These are phyloP conservation scores for Salix arbutifolia DNA, from an alignment of 345 rosid genomes.

Conservation along the genomic window DNA sequence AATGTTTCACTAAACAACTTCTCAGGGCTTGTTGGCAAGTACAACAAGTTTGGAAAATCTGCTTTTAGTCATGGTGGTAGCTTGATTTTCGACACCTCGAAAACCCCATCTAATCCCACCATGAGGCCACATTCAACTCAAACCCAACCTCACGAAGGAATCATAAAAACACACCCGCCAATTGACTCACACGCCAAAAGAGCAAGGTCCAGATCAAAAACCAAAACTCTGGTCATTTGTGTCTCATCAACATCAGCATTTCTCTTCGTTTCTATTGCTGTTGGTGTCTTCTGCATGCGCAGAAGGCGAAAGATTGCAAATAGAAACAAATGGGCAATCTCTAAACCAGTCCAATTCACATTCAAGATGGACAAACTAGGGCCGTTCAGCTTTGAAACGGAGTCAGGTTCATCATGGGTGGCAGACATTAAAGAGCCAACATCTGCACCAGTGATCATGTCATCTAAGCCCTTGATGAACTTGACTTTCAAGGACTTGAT, in stretches of 20 bases:
- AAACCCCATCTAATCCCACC: conserved; percentile 29
- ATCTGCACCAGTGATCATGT: conserved; percentile 75
- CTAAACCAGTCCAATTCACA: conserved; percentile 56
- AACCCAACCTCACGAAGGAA: conserved; percentile 12
- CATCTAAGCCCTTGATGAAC: conserved; percentile 80
- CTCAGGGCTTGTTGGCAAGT: conserved; percentile 43
- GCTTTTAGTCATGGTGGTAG: conserved; percentile 61
- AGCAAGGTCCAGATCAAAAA: conserved; percentile 23
- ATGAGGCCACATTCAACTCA: conserved; percentile 5
- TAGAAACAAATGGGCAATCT: conserved; percentile 83
- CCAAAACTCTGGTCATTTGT: conserved; percentile 35
- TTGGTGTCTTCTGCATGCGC: conserved; percentile 19
- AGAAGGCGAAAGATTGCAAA: conserved; percentile 35
- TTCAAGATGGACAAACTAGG: conserved; percentile 84
- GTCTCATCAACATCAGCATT: conserved; percentile 43
- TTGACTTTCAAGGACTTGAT: conserved; percentile 88
- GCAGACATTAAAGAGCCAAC: conserved; percentile 87
- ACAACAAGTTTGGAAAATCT: conserved; percentile 55
- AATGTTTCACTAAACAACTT: conserved; percentile 73
- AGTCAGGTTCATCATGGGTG: conserved; percentile 87
- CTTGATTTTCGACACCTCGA: conserved; percentile 35
- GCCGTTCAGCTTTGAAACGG: conserved; percentile 87
- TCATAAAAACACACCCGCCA: conserved; percentile 8
- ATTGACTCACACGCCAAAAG: neutral
- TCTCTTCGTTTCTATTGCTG: conserved; percentile 24